Percentiles rank a stretch among this genome's conserved stretches.
These are phyloP conservation scores for Pulveroboletus sp. DNA, from an alignment of 768 basidiomycete species.

Conservation along the genomic window DNA sequence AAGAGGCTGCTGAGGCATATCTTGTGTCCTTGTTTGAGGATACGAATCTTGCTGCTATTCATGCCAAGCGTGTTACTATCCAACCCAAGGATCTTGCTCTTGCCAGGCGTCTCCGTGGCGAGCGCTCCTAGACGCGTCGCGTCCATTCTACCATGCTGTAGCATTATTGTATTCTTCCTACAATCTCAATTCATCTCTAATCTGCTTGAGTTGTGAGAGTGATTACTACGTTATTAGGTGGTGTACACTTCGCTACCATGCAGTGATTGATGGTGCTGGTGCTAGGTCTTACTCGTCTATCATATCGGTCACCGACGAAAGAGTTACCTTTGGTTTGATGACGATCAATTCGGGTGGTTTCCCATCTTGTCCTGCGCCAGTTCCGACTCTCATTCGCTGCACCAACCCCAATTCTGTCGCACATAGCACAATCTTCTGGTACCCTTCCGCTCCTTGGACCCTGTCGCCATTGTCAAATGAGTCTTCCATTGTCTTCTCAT, in stretches of 20 bases:
- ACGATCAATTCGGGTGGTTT: constrained; percentile 18
- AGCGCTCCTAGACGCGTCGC: constrained; percentile 21
- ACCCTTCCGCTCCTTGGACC: background rate
- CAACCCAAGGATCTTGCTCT: constrained; percentile 85
- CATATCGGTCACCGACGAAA: constrained; percentile 26
- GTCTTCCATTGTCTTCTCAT: constrained; percentile 20
- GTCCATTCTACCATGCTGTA: background rate
- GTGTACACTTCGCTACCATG: too few species aligned
- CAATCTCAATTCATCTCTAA: background rate
- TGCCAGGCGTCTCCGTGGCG: constrained; percentile 74
- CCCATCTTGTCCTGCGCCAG: constrained; percentile 5
- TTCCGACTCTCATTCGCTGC: constrained; percentile 17
- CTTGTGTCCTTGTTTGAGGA: constrained; percentile 77
- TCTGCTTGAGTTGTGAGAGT: background rate
- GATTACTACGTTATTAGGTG: too few species aligned
- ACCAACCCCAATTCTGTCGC: constrained; percentile 32
- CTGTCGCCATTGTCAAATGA: constrained; percentile 20
- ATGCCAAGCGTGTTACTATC: constrained; percentile 80
- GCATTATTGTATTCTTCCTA: constrained; percentile 1
- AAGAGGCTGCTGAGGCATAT: constrained; percentile 73
- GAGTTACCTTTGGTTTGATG: constrained; percentile 33
- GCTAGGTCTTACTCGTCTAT: constrained; percentile 10
- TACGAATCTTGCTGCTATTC: constrained; percentile 81
- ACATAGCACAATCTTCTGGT: constrained; percentile 22
- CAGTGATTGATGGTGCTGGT: too few species aligned